Base-by-base conservation (phyloP, 441 rosid genomes). In the Capsella rubella region DNA sequence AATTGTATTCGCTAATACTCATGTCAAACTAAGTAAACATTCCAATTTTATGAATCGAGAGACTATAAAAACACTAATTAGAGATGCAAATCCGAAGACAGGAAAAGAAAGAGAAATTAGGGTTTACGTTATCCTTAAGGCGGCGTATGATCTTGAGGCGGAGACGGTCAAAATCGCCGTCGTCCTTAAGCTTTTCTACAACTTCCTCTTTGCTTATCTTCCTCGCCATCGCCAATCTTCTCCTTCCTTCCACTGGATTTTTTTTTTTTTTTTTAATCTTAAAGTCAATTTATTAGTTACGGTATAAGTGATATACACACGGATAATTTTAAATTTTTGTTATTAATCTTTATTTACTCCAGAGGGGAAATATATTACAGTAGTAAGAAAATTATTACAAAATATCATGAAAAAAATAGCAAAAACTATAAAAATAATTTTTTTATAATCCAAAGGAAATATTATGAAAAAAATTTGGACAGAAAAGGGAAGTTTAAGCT, bases 161-260 rank as follows among this genome's bases (percentile, higher is more conserved):
- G 74, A 92, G 99, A 49, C 84, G 83, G 80, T 95, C 99, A 75
- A 95, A 95, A 75, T 92, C 93, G 14, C 98, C 97, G 52, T 92
- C 97, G 75, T 95, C 98, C 64, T 89, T 92, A 43, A 95, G 91
- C 78, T 91, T 92, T 18, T 85, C 78, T 14, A 95, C 84, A 4
- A 95, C 92, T 25, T 87, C 87, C 42, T 87, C 98, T 77, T 88
- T 92, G 80, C 78, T 84, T 12, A 68, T 46, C 53, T 45, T 71
- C 71, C 43, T 73, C 60, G 49, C 73, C 76, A 58, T 72, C 64
- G 47, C 73, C 72, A 21, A 58, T 64, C 71, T 37, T 14, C 1
- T 31, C 14, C 37, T 52, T 25, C 37, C 47, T 47, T 28, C 53
- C 51, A 10, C 55, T 34, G 2, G 2, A 57, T 6, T 65, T 73